Conservation (phyloP, 768 basidiomycete genomes). For the Pleurotus ostreatus region DNA sequence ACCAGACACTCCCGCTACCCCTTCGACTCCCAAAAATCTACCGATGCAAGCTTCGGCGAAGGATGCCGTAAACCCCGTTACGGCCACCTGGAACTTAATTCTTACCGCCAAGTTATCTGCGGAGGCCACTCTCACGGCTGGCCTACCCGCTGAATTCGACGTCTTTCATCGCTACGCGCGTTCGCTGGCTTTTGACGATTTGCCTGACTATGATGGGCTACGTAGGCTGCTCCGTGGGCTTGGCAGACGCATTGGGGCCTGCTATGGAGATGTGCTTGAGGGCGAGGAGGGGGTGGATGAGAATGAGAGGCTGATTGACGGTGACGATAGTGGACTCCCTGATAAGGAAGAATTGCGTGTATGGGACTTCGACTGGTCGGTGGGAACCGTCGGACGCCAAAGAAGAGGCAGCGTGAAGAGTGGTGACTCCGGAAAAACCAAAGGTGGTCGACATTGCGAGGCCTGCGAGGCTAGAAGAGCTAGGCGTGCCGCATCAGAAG, state of each 20-base stretch:
- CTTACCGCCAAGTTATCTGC: conserved; percentile 67
- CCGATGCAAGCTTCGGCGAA: not conserved
- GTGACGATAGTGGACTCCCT: not conserved
- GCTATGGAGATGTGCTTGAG: conserved; percentile 42
- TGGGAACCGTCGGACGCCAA: conserved; percentile 12
- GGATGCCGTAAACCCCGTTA: conserved; percentile 42
- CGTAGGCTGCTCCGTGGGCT: conserved; percentile 66
- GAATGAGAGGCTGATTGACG: conserved; percentile 10
- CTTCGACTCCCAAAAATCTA: conserved; percentile 18
- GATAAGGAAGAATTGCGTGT: not conserved
- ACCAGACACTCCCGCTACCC: conserved; percentile 15
- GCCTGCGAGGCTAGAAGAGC: conserved; percentile 24
- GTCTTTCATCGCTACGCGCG: conserved; percentile 71
- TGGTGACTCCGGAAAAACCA: conserved; percentile 8
- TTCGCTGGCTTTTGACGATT: conserved; percentile 80
- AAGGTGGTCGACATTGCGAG: conserved; percentile 26
- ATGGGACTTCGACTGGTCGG: conserved; percentile 35
- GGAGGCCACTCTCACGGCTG: conserved; percentile 65
- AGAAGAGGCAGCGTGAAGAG: conserved; percentile 12
- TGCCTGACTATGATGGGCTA: conserved; percentile 85
- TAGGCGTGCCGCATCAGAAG: not conserved
- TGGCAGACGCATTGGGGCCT: conserved; percentile 48
- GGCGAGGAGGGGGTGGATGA: conserved; percentile 11
- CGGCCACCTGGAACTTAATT: conserved; percentile 75
- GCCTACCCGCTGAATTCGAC: conserved; percentile 78